phyloP scores from a whole-genome alignment of 139 green algal species.

The Marvania coccoides region DNA sequence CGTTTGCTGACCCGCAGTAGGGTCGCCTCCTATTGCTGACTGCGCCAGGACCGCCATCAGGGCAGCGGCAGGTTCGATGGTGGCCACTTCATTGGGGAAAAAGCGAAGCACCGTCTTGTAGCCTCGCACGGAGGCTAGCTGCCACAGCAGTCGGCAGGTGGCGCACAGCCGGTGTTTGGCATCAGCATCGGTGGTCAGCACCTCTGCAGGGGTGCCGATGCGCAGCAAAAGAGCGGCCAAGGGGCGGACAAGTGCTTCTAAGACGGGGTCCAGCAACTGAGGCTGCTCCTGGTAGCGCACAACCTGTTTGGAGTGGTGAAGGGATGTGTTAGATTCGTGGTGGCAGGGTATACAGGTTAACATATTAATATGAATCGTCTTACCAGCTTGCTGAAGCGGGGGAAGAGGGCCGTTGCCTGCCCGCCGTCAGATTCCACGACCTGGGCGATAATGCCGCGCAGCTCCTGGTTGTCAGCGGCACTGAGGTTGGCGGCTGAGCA shows the following conservation, averaged over 20 bases:
- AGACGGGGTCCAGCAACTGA: conserved; percentile 84
- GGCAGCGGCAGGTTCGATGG: conserved; percentile 72
- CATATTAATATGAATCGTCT: not conserved
- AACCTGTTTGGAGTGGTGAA: conserved; percentile 44
- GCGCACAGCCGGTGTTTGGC: conserved; percentile 17
- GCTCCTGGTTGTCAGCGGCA: conserved; percentile 17
- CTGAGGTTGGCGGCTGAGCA: not conserved
- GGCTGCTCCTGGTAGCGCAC: conserved; percentile 92
- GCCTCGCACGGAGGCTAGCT: conserved; percentile 70
- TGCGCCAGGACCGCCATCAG: conserved; percentile 33
- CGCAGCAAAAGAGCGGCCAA: conserved; percentile 51
- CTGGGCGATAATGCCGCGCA: conserved; percentile 26
- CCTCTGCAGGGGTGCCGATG: not conserved
- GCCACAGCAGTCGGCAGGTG: conserved; percentile 65
- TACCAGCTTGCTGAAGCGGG: conserved; percentile 50
- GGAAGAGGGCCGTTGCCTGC: conserved; percentile 12
- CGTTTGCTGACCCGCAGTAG: not conserved
- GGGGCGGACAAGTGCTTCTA: conserved; percentile 72
- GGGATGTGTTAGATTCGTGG: conserved; percentile 9
- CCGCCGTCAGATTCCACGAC: conserved; percentile 23
- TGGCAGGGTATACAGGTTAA: too few relatives aligned
- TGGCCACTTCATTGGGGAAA: conserved; percentile 74
- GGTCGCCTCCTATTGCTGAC: not conserved
- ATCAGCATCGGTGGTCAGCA: not conserved
- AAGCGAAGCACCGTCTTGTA: conserved; percentile 86